Percentiles rank a stretch among this genome's conserved stretches.
phyloP scores from a whole-genome alignment of 768 basidiomycete species.

The Stropharia rugosoannulata region DNA sequence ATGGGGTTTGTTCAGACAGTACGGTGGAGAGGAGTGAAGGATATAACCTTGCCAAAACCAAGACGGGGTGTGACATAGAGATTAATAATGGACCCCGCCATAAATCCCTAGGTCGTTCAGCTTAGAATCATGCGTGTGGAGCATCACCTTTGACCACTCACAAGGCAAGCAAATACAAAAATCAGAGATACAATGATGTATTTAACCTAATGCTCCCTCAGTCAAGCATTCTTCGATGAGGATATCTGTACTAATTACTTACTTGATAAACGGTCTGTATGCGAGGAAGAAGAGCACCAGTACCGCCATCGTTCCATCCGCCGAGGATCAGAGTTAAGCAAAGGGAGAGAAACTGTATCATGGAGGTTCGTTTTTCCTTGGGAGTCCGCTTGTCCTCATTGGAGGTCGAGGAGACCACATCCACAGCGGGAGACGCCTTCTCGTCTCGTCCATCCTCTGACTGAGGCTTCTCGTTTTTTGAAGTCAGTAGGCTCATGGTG shows the following conservation, averaged over 20 bases:
- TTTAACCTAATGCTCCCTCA: conserved; percentile 33
- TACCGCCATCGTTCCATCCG: conserved; percentile 80
- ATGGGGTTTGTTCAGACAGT: not conserved
- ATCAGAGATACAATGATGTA: conserved; percentile 61
- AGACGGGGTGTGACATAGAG: conserved; percentile 31
- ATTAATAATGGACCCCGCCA: conserved; percentile 35
- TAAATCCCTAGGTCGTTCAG: conserved; percentile 26
- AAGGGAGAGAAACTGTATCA: conserved; percentile 46
- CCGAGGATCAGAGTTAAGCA: conserved; percentile 59
- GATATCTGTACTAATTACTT: conserved; percentile 21
- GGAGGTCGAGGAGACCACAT: no score
- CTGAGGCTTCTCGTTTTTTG: no score
- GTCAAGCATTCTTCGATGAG: not conserved
- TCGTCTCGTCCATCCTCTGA: no score
- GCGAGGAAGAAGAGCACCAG: conserved; percentile 72
- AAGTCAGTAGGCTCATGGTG: no score
- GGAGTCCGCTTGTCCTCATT: no score
- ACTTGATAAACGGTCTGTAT: conserved; percentile 58
- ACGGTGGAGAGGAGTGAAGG: not conserved
- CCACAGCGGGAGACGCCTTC: no score
- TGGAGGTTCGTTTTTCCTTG: no score
- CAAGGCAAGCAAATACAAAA: conserved; percentile 45
- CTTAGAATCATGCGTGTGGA: not conserved
- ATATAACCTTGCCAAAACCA: conserved; percentile 37
- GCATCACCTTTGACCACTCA: conserved; percentile 12